Evolutionary conservation across 768 basidiomycete species (phyloP), one percentile per base, ranked within the genome.

Genomic region (Trametes villosa): DNA sequence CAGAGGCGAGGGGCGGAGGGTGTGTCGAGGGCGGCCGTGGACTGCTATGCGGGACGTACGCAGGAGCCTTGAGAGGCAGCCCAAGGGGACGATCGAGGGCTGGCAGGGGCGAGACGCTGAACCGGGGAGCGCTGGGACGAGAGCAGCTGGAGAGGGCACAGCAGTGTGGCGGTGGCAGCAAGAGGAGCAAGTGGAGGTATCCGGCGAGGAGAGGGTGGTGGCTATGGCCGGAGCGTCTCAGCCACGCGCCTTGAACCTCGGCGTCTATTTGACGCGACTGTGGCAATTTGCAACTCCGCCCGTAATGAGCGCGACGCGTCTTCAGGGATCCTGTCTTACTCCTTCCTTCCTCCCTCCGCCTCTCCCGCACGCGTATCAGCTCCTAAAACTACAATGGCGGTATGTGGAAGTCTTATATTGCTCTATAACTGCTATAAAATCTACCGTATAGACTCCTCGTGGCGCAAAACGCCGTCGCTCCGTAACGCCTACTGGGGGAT

Each of bases 401-500:
- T 53, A 51, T 34, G 54, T 46, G 29, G n/a, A n/a, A n/a, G n/a
- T n/a, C n/a, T n/a, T n/a, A n/a, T n/a, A n/a, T n/a, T 15, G 40
- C 31, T 2, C n/a, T 40, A 5, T 8, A 24, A 17, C 0, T 17
- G n/a, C n/a, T n/a, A n/a, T n/a, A n/a, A n/a, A n/a, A n/a, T n/a
- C n/a, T n/a, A n/a, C n/a, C n/a, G n/a, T 11, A 9, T 22, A 67
- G 67, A 78, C 84, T 53, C 76, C 83, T 31, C 78, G 86, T 67
- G 78, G 85, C 40, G 75, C 77, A 8, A 91, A 91, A 75, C 86
- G 89, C 49, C 82, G 62, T 53, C 70, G 73, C 20, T 74, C 84
- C 42, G 79, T 84, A 62, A 85, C 87, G 24, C 78, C 79, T 12
- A 83, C 83, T 51, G 83, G 84, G 24, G 74, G 73, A 36, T 75